Base-by-base conservation (phyloP, 2,329 filamentous ascomycete genomes). In the Plectosphaerella sp. region DNA sequence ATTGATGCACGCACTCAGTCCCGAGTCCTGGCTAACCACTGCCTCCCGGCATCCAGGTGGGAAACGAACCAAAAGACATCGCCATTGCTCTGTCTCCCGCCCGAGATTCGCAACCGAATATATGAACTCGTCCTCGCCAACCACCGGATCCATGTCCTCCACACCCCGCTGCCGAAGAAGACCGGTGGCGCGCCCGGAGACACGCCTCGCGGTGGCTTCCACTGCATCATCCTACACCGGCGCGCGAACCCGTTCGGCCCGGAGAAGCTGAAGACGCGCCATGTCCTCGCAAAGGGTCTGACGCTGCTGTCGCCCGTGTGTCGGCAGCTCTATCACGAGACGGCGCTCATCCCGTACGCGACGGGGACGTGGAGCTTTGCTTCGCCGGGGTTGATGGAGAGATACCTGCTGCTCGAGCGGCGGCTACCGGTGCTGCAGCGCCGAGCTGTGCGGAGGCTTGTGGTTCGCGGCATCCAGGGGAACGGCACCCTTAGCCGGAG, bases 251-350 rank as follows among this genome's bases (percentile, higher is more conserved):
- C 68, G 0, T 69, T 65, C 64, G 36, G 24, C 2, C 16, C n/a
- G 2, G 37, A 15, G 5, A 15, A 16, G 15, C 52, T 51, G 41
- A 35, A 48, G 11, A 6, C 16, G 2, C 43, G 36, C 10, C 45
- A 48, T 15, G 3, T 53, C 3, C 45, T 49, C 14, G 33, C 39
- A n/a, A 52, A 51, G 11, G 63, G 60, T 3, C 49, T 70, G 52
- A 67, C 64, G 8, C 58, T 69, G 16, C 61, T 70, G 3, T 64
- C 64, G 3, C 53, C 57, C 4, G 65, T 68, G 18, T 71, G 67
- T 54, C 62, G 68, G 33, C 67, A 70, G 58, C 63, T 71, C 14
- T 67, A 70, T 61, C 58, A 63, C 50, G 68, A 70, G 55, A 69
- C 68, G 15, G 61, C 60, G 3, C 50, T 64, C 28, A 56, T 71